A percentile compares a stretch with the other conserved stretches of the same genome.
phyloP scores from a whole-genome alignment of 1,284 basidiomycete genomes.

The Cerioporus squamosus region DNA sequence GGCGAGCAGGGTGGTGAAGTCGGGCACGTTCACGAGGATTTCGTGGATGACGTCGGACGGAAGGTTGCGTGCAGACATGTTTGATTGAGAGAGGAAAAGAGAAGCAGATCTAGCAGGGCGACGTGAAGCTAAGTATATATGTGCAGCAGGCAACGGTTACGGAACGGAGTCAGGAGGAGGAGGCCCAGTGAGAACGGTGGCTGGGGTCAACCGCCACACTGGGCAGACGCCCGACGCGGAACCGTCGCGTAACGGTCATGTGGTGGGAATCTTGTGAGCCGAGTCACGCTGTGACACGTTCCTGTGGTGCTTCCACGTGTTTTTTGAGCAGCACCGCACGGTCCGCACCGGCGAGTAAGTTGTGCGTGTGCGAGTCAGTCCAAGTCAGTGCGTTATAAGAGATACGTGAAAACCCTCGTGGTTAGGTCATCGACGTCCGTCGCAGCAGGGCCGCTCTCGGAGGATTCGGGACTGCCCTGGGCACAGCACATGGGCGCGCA shows the following conservation, averaged over 20 bases:
- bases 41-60: constrained; percentile 19
- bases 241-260: constrained; percentile 11
- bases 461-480: neutral
- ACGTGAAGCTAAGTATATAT: neutral
- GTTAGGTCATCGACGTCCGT: neutral
- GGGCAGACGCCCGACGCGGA: neutral
- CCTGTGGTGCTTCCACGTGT: no score
- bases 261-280: neutral
- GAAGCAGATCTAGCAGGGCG: neutral
- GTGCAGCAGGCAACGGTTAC: neutral
- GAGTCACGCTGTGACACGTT: neutral
- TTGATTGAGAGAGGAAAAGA: neutral
- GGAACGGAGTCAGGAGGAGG: neutral
- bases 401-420: no score
- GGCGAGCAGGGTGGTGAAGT: constrained; percentile 14
- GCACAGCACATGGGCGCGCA: neutral
- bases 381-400: no score
- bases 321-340: no score
- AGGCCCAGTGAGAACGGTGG: neutral
- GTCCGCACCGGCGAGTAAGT: no score
- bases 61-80: constrained; percentile 5
- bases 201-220: neutral
- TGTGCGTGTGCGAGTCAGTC: neutral
- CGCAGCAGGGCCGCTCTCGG: neutral
- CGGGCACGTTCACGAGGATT: constrained; percentile 8